A percentile compares a stretch with the other conserved stretches of the same genome.
Conservation (phyloP, 169 alveolate species). For the Cyclospora cayetanensis region DNA sequence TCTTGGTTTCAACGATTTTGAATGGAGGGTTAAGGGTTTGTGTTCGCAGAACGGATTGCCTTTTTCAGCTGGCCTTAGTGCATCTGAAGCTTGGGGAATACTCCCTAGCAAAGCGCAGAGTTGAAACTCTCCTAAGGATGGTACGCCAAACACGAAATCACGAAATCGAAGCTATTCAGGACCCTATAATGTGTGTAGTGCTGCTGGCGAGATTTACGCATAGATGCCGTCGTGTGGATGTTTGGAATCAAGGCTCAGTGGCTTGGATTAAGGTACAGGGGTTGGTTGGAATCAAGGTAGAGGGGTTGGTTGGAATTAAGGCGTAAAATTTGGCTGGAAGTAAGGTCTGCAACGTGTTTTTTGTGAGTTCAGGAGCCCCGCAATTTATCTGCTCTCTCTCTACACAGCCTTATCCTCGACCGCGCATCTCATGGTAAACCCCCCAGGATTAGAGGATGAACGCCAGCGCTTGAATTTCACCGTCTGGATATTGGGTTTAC, state of each 20-base stretch:
- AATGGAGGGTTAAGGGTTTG: not conserved
- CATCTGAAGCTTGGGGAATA: conserved; percentile 74
- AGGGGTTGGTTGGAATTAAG: not conserved
- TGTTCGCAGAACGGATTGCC: conserved; percentile 69
- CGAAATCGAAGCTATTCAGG: not conserved
- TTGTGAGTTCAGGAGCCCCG: conserved; percentile 72
- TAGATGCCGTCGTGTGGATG: not conserved
- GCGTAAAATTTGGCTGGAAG: too few species aligned
- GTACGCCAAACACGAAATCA: not conserved
- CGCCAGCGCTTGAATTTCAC: not conserved
- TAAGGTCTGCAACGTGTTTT: too few species aligned
- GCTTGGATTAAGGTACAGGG: too few species aligned
- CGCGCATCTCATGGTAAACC: conserved; percentile 73
- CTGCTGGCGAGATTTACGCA: not conserved
- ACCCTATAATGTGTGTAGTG: not conserved
- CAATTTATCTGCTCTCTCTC: conserved; percentile 71
- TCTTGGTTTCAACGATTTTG: not conserved
- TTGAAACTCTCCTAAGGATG: conserved; percentile 69
- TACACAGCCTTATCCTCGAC: conserved; percentile 73
- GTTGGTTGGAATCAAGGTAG: too few species aligned
- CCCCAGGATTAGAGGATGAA: not conserved
- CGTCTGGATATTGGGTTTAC: not conserved
- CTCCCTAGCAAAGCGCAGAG: conserved; percentile 71
- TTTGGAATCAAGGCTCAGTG: not conserved
- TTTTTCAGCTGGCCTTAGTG: conserved; percentile 68